phyloP scores from a whole-genome alignment of 2,329 filamentous ascomycete species.

The Hansfordia pulvinata region DNA sequence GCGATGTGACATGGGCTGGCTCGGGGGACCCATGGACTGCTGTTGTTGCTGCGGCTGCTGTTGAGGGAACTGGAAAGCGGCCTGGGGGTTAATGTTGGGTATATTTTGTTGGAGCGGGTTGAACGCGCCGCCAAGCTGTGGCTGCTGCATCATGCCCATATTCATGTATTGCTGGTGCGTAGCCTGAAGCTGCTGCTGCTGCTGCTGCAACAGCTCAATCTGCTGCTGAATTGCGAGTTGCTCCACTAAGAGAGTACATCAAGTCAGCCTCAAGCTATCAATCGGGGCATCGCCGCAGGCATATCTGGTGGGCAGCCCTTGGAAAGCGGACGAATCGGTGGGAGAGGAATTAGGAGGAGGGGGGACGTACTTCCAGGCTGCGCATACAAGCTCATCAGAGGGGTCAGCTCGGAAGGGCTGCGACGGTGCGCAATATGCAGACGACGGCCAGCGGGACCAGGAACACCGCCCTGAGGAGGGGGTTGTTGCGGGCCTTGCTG shows the following conservation, averaged over 20 bases:
- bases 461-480: conserved; percentile 38
- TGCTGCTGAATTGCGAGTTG: conserved; percentile 96
- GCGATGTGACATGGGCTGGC: conserved; percentile 75
- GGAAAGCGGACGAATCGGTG: conserved; percentile 2
- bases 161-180: conserved; percentile 96
- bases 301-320: too few species aligned
- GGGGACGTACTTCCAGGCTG: conserved; percentile 47
- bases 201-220: conserved; percentile 92
- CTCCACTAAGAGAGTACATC: too few species aligned
- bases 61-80: conserved; percentile 79
- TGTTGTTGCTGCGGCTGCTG: conserved; percentile 59
- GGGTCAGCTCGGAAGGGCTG: conserved; percentile 93
- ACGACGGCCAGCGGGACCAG: conserved; percentile 72
- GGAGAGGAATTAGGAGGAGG: conserved; percentile 2
- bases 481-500: conserved; percentile 33
- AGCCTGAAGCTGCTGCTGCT: conserved; percentile 94
- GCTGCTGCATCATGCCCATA: conserved; percentile 85
- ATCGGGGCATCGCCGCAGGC: too few species aligned
- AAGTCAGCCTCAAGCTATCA: too few species aligned
- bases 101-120: conserved; percentile 70
- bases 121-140: conserved; percentile 66
- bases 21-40: conserved; percentile 60
- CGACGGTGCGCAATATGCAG: conserved; percentile 95
- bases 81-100: conserved; percentile 64
- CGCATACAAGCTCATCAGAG: conserved; percentile 84